Evolutionary conservation across 2,329 filamentous ascomycete species (phyloP).

Genomic region (Calonectria ilicicola): DNA sequence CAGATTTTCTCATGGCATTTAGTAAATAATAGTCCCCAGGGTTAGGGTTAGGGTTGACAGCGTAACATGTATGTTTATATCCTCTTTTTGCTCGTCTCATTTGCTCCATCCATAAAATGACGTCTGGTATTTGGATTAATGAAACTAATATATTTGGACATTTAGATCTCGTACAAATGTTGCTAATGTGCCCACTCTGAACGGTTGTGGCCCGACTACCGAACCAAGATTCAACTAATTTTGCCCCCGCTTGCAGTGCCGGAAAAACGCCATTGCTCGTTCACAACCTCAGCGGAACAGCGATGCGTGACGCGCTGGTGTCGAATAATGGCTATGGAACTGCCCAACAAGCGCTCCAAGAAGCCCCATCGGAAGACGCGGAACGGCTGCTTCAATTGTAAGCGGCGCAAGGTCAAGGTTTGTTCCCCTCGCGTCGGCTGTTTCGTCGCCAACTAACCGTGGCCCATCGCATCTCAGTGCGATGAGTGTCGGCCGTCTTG

Average conservation of each 20-base stretch:
- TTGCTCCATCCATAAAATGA: too few species aligned
- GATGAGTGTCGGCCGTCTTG: conserved; percentile 9
- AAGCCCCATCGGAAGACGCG: not conserved
- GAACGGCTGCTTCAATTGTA: conserved; percentile 8
- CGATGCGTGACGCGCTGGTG: not conserved
- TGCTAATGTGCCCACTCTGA: too few species aligned
- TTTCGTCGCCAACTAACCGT: not conserved
- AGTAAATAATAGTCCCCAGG: too few species aligned
- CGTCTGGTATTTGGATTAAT: too few species aligned
- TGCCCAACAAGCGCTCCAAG: not conserved
- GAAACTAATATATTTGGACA: too few species aligned
- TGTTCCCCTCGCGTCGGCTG: not conserved
- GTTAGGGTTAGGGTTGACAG: too few species aligned
- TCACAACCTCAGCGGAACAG: not conserved
- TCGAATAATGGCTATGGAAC: not conserved
- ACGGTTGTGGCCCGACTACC: too few species aligned
- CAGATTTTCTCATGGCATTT: too few species aligned
- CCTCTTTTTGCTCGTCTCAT: too few species aligned
- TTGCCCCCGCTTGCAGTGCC: not conserved
- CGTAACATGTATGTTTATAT: too few species aligned
- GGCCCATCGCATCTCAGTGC: not conserved
- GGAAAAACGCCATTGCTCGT: not conserved
- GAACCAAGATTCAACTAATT: too few species aligned
- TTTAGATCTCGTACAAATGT: too few species aligned
- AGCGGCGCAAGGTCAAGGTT: conserved; percentile 13